phyloP scores from a whole-genome alignment of 345 rosid species.

The Theobroma cacao region DNA sequence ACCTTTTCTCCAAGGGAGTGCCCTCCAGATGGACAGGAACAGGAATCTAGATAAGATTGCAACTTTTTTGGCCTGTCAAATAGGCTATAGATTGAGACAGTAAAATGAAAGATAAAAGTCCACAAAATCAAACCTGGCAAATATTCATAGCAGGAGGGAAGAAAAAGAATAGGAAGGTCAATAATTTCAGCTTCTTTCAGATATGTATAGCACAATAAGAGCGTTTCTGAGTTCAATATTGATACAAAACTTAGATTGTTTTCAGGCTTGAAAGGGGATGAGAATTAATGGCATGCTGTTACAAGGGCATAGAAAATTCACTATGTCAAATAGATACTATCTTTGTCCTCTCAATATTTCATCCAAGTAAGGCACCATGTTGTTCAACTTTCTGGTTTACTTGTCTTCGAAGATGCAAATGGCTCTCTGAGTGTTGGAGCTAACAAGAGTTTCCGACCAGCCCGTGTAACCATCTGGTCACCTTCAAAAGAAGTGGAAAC shows the following conservation, averaged over 20 bases:
- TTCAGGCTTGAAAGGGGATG: background rate
- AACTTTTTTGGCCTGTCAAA: background rate
- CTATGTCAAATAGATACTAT: background rate
- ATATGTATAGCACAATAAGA: background rate
- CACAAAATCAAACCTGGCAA: background rate
- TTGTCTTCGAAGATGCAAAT: background rate
- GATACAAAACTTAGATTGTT: background rate
- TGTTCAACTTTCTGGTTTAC: background rate
- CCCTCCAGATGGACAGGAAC: slow-evolving; percentile 29
- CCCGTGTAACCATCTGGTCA: slow-evolving; percentile 25
- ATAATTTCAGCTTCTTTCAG: background rate
- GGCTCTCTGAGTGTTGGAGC: slow-evolving; percentile 29
- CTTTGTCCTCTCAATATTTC: background rate
- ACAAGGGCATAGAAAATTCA: background rate
- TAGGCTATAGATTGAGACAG: background rate
- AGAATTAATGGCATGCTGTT: background rate
- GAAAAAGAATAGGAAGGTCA: background rate
- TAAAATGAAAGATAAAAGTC: background rate
- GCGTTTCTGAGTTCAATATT: background rate
- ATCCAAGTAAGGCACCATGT: background rate
- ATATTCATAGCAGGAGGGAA: background rate
- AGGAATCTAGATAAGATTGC: slow-evolving; percentile 21
- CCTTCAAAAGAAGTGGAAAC: slow-evolving; percentile 25
- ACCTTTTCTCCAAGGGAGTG: slow-evolving; percentile 23
- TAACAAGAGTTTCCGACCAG: slow-evolving; percentile 36